Evolutionary conservation across 2,329 filamentous ascomycete species (phyloP).

Genomic region (Scedosporium apiospermum): DNA sequence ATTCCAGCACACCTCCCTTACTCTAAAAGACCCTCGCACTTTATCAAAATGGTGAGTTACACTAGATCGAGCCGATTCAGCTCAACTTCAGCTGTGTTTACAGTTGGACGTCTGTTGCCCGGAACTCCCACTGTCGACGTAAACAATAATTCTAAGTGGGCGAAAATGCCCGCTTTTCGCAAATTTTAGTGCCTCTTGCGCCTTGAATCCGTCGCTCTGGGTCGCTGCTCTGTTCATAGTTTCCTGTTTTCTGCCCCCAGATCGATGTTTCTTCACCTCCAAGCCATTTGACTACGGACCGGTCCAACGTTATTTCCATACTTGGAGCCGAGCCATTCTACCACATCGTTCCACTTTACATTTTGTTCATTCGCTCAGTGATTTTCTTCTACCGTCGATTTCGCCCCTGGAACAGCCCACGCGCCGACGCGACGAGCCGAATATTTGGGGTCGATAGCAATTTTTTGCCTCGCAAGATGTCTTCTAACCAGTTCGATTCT

Average conservation of each 20-base stretch:
- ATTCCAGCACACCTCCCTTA: background rate
- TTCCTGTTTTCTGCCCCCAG: background rate
- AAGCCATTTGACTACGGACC: no score
- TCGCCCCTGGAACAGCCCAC: no score
- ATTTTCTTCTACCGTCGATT: no score
- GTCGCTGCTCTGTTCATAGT: background rate
- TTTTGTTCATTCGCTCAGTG: no score
- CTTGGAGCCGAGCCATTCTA: no score
- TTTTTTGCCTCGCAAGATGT: constrained; percentile 24
- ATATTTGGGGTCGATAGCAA: background rate
- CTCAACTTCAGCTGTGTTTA: background rate
- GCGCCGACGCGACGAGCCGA: no score
- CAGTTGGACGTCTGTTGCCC: background rate
- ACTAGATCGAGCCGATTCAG: background rate
- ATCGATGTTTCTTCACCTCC: no score
- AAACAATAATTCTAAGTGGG: background rate
- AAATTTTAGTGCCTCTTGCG: constrained; percentile 1
- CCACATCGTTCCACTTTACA: no score
- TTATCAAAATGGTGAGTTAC: background rate
- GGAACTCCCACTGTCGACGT: background rate
- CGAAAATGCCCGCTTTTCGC: background rate
- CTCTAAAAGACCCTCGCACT: background rate
- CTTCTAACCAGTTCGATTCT: constrained; percentile 42
- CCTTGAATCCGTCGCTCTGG: background rate
- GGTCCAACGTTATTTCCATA: no score